Base-by-base conservation (phyloP, 2,329 filamentous ascomycete genomes). In the Fusarium buharicum region DNA sequence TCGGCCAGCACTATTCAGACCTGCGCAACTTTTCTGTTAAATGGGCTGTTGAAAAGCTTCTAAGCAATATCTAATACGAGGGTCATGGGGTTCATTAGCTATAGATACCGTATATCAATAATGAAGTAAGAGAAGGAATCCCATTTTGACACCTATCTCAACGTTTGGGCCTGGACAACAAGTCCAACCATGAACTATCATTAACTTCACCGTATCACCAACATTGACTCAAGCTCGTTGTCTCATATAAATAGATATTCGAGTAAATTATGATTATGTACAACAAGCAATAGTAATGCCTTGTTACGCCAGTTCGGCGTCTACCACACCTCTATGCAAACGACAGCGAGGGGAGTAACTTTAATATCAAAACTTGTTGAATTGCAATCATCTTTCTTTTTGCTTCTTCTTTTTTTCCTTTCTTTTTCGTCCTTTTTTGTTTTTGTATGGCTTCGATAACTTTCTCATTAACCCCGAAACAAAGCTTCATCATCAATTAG, bases 1-100 rank as follows among this genome's bases (percentile, higher is more conserved):
- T 89, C 24, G 87, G 87, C 12, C 87, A 90, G 75, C 86, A 89
- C 70, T 90, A 90, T 72, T 88, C 84, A 36, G 87, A 90, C 70
- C 78, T 90, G 59, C 82, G 87, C 57, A 89, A 87, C 73, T 86
- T 90, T 68, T 88, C 85, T n/a, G 87, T 89, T 40, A 85, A 83
- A 66, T 90, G 87, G 87, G 87, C 86, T 2, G 86, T 90, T 6
- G 84, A 88, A 73, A 89, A 89, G 75, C 77, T 90, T 41, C 72
- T 90, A 64, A 84, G 79, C 69, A 83, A 74, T 68, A 77, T 74
- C 55, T 83, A 74, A 75, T 38, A 41, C 18, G 18, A 24, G 20
- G 24, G 11, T 20, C 37, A 33, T 43, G 34, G 34, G 41, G 34
- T 34, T 31, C n/a, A 36, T 48, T 46, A 54, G 39, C 27, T 48